Evolutionary conservation across 2,329 filamentous ascomycete species (phyloP).

Genomic region (Fusarium luffae): DNA sequence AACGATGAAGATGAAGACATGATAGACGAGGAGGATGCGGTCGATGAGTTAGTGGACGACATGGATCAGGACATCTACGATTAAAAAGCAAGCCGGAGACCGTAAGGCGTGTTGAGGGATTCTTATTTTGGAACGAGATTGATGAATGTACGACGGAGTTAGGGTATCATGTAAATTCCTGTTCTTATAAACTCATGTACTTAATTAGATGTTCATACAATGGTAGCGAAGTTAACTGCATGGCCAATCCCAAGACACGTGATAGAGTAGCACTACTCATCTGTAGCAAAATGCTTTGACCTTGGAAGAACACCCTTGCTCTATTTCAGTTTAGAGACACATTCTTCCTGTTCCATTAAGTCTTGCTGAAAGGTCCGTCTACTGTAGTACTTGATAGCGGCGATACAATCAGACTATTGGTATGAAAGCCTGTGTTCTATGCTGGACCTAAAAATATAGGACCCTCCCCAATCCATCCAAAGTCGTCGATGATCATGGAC

Average conservation of each 20-base stretch:
- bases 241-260: neutral
- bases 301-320: neutral
- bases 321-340: neutral
- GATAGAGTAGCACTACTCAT: neutral
- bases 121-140: constrained; percentile 16
- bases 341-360: neutral
- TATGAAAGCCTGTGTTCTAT: constrained; percentile 14
- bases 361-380: neutral
- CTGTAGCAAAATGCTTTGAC: neutral
- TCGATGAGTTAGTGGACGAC: constrained; percentile 73
- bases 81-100: constrained; percentile 39
- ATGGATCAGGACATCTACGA: constrained; percentile 70
- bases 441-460: constrained; percentile 47
- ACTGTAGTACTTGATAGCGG: neutral
- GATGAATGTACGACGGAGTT: constrained; percentile 37
- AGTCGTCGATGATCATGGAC: constrained; percentile 63
- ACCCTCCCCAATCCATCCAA: constrained; percentile 56
- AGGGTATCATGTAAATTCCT: constrained; percentile 1
- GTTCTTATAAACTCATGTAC: constrained; percentile 20
- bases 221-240: constrained; percentile 9
- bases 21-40: constrained; percentile 77
- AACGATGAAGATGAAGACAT: constrained; percentile 75
- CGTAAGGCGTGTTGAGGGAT: constrained; percentile 10
- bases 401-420: neutral
- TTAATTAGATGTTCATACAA: constrained; percentile 11